Evolutionary conservation across 768 basidiomycete species (phyloP), one percentile per base, ranked within the genome.

Genomic region (Serpula lacrymans): DNA sequence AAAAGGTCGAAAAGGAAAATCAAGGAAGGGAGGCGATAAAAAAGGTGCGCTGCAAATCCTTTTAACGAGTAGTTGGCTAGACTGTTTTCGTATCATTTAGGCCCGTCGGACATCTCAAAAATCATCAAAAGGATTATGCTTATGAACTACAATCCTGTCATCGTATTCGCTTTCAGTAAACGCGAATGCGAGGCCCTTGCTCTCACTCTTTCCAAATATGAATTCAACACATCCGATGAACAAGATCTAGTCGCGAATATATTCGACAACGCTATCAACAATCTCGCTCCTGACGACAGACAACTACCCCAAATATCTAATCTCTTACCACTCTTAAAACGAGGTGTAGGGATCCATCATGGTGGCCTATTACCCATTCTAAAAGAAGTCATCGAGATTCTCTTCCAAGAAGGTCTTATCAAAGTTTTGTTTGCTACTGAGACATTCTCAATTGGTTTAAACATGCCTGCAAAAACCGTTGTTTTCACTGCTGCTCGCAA

Each of bases 391-490:
- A 97, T 99, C 62, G 96, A 99, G 62, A 96, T 99, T 42, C 76
- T 99, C 30, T 99, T 99, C 70, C 94, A 97, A 60, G 94, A 98
- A 56, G 94, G 95, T 8, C 73, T 98, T 32, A 92, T 98, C 70
- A 99, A 99, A 61, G 93, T 92, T 23, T 78, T 99, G 28, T 99
- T 98, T 55, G 96, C 96, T 6, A 99, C 96, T 0, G 96, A 99
- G 66, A 99, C 96, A 0, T 97, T 97, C 66, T 95, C 94, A 12
- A 96, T 96, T 43, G 92, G 90, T 26, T 72, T 99, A 31, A 99
- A 99, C 65, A 99, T 99, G 96, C 96, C 96, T 9, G 96, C 96
- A 13, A 98, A 97, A 70, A 98, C 96, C 3, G 96, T 99, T 34
- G 95, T 99, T 17, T 99, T 99, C 70, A 96, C 92, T 0, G 78